phyloP scores from a whole-genome alignment of 2,329 filamentous ascomycete species.

The Niveomyces coronatus region DNA sequence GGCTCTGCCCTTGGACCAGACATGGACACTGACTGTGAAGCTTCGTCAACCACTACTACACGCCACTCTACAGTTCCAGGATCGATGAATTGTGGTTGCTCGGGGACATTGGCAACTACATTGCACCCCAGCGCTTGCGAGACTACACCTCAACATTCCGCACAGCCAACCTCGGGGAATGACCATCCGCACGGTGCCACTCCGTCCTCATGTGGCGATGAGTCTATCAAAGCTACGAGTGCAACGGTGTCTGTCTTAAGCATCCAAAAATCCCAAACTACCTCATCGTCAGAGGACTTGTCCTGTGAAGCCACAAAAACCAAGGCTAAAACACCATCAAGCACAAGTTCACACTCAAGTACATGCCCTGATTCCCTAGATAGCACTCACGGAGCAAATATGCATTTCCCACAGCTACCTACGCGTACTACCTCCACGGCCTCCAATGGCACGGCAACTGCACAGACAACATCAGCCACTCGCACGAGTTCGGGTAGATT shows the following conservation, averaged over 20 bases:
- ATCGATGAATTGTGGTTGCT: background rate
- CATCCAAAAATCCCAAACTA: too few relatives aligned
- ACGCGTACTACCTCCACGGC: background rate
- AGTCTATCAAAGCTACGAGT: background rate
- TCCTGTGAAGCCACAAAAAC: background rate
- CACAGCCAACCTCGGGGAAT: background rate
- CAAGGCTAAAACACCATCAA: background rate
- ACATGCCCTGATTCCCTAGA: background rate
- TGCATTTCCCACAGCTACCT: conserved; percentile 6
- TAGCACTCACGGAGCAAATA: background rate
- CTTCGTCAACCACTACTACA: background rate
- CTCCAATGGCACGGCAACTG: background rate
- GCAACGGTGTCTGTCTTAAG: too few relatives aligned
- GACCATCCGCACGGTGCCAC: background rate
- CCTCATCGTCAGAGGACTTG: background rate
- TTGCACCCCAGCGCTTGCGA: background rate
- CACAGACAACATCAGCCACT: background rate
- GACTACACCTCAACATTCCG: background rate
- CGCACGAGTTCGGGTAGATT: background rate
- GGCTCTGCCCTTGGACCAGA: background rate
- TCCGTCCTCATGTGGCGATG: background rate
- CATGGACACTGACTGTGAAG: background rate
- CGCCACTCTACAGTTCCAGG: background rate
- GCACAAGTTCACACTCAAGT: background rate
- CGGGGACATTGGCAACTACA: background rate